phyloP scores from a whole-genome alignment of 495 filamentous ascomycete genomes.

The Annulohypoxylon moriforme region DNA sequence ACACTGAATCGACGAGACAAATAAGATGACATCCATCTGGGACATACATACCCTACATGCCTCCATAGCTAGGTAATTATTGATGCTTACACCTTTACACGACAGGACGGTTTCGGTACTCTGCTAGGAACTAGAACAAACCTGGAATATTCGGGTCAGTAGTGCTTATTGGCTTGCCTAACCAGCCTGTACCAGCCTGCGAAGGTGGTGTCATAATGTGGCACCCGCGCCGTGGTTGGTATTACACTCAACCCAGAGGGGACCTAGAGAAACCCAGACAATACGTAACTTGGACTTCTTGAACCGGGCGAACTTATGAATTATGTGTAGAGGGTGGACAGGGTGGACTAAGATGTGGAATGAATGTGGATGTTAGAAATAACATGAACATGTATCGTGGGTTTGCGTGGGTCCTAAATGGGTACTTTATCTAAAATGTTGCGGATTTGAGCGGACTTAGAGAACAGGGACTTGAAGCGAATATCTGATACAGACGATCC shows the following conservation, averaged over 20 bases:
- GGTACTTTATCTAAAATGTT: slow-evolving; percentile 32
- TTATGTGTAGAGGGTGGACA: not conserved
- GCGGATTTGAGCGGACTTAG: slow-evolving; percentile 25
- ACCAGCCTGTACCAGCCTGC: slow-evolving; percentile 11
- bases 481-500: slow-evolving; percentile 46
- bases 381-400: slow-evolving; percentile 27
- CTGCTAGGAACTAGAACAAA: slow-evolving; percentile 40
- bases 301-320: not conserved
- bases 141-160: slow-evolving; percentile 34
- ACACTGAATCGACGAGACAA: slow-evolving; percentile 19
- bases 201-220: slow-evolving; percentile 39
- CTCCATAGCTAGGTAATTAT: not conserved
- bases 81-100: slow-evolving; percentile 33
- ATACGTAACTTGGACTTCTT: not conserved
- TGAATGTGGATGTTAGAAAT: slow-evolving; percentile 7
- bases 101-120: slow-evolving; percentile 45
- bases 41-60: not conserved
- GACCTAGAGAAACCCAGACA: not conserved
- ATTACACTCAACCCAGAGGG: slow-evolving; percentile 9
- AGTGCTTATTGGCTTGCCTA: slow-evolving; percentile 39
- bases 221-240: slow-evolving; percentile 26
- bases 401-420: slow-evolving; percentile 31
- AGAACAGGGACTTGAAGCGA: slow-evolving; percentile 30
- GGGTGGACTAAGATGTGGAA: slow-evolving; percentile 15
- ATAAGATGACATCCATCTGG: slow-evolving; percentile 14